Conservation (phyloP, 257 asterid species). For the Scutellaria barbata region DNA sequence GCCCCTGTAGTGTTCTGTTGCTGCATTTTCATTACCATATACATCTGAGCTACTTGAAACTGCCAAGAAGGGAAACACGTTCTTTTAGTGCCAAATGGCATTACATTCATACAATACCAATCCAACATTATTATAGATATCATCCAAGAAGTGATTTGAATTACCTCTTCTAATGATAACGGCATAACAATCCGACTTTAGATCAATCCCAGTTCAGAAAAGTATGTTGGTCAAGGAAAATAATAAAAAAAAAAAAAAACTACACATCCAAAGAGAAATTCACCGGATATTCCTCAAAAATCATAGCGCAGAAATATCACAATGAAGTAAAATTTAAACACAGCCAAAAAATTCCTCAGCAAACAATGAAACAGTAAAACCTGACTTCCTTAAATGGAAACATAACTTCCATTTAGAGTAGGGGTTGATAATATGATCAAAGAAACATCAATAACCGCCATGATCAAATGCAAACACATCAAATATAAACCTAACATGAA, state of each 20-base stretch:
- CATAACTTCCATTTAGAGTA: not conserved
- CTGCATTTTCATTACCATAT: conserved; percentile 90
- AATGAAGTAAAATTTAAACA: not conserved
- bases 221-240: conserved; percentile 57
- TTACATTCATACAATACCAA: not conserved
- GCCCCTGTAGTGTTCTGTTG: conserved; percentile 71
- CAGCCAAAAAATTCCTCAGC: too few relatives aligned
- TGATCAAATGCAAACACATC: not conserved
- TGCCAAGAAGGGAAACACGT: conserved; percentile 37
- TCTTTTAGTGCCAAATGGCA: not conserved
- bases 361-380: conserved; percentile 11
- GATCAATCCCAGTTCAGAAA: conserved; percentile 39
- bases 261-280: not conserved
- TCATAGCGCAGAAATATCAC: not conserved
- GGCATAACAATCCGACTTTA: conserved; percentile 92
- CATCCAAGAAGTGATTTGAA: not conserved
- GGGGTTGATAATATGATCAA: not conserved
- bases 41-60: conserved; percentile 94
- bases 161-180: conserved; percentile 85
- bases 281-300: not conserved
- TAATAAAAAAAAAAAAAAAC: too few relatives aligned
- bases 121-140: not conserved
- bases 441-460: not conserved
- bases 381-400: not conserved
- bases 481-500: not conserved